Evolutionary conservation across 2,329 filamentous ascomycete species (phyloP).

Genomic region (Colletotrichum paranaense): DNA sequence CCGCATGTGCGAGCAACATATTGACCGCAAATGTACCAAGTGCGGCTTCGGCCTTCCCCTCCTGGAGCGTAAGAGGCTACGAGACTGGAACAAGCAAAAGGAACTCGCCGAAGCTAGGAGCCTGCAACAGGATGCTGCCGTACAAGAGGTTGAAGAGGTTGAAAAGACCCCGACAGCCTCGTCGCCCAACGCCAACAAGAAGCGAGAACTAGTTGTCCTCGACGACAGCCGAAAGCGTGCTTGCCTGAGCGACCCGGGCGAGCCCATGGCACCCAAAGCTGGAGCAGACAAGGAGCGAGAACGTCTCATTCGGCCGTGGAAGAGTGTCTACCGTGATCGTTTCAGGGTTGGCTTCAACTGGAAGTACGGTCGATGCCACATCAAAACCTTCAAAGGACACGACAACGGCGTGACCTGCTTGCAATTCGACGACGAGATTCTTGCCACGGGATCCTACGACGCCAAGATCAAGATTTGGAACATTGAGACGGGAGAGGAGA

Average conservation of each 20-base stretch:
- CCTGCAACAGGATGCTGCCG: slow-evolving; percentile 37
- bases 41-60: slow-evolving; percentile 95
- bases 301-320: slow-evolving; percentile 81
- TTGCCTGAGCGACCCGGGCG: slow-evolving; percentile 39
- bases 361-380: slow-evolving; percentile 92
- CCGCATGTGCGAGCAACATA: slow-evolving; percentile 92
- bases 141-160: slow-evolving; percentile 37
- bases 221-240: slow-evolving; percentile 50
- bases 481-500: slow-evolving; percentile 85
- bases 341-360: slow-evolving; percentile 98
- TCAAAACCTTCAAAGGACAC: slow-evolving; percentile 86
- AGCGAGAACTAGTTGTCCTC: slow-evolving; percentile 44
- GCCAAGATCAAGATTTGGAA: slow-evolving; percentile 97
- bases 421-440: slow-evolving; percentile 83
- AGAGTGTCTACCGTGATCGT: slow-evolving; percentile 94
- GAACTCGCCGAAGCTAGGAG: slow-evolving; percentile 61
- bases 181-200: slow-evolving; percentile 43
- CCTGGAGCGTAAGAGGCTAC: slow-evolving; percentile 86
- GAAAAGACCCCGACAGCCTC: slow-evolving; percentile 38
- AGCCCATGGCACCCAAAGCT: slow-evolving; percentile 33
- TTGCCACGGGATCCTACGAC: slow-evolving; percentile 96
- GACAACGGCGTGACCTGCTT: slow-evolving; percentile 75
- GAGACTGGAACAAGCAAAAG: slow-evolving; percentile 88
- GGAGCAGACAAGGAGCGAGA: slow-evolving; percentile 50
- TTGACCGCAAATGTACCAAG: slow-evolving; percentile 91